Evolutionary conservation across 2,329 filamentous ascomycete genomes (phyloP).

Genomic region (Aspergillus novofumigatus): DNA sequence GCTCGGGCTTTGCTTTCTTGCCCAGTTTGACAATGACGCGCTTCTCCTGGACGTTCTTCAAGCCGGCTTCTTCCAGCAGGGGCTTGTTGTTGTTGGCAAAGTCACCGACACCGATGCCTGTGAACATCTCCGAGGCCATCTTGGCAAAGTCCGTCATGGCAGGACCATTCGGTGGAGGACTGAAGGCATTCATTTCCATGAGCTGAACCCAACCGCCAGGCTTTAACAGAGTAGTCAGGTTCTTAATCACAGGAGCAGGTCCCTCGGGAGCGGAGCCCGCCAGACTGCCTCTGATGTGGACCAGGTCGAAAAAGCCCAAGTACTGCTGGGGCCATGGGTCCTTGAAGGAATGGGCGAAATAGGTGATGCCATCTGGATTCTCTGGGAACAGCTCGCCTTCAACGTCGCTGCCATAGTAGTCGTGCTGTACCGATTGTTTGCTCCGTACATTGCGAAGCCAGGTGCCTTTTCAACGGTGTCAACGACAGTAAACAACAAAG

Average conservation of each 20-base stretch:
- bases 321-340: conserved; percentile 2
- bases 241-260: conserved; percentile 1
- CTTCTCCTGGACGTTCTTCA: conserved; percentile 5
- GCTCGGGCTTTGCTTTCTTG: conserved; percentile 3
- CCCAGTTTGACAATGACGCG: conserved; percentile 1
- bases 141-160: conserved; percentile 4
- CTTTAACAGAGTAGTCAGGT: neutral
- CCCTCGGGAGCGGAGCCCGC: conserved; percentile 2
- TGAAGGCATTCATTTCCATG: conserved; percentile 5
- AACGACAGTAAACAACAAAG: neutral
- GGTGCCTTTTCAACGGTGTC: conserved; percentile 1
- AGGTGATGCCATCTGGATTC: conserved; percentile 3
- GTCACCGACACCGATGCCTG: conserved; percentile 2
- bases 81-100: conserved; percentile 4
- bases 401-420: conserved; percentile 4
- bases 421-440: neutral
- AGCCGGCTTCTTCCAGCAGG: conserved; percentile 3
- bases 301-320: conserved; percentile 1
- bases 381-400: conserved; percentile 3
- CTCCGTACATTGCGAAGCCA: conserved; percentile 4
- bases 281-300: conserved; percentile 3
- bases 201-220: conserved; percentile 5
- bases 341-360: conserved; percentile 2
- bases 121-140: conserved; percentile 3
- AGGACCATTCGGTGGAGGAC: conserved; percentile 1